Conservation (phyloP, 768 basidiomycete species). For the Termitomyces sp. region DNA sequence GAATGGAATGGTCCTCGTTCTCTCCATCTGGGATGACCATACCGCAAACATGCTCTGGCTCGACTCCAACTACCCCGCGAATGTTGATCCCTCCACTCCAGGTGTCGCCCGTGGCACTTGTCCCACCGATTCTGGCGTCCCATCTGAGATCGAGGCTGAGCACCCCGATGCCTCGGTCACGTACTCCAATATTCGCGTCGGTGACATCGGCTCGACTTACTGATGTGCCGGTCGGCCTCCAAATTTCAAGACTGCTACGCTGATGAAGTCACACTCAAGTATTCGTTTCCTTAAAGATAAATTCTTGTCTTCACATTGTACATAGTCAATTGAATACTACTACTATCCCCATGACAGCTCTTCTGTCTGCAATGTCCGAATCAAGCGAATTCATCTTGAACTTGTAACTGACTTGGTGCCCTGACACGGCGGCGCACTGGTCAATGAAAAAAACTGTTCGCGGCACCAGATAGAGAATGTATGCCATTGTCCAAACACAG, state of each 20-base stretch:
- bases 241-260: not conserved
- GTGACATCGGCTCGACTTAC: slow-evolving; percentile 29
- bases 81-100: slow-evolving; percentile 21
- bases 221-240: not conserved
- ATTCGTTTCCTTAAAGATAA: not conserved
- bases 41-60: slow-evolving; percentile 53
- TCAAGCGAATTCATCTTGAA: not conserved
- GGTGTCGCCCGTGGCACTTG: slow-evolving; percentile 48
- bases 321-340: not conserved
- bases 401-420: not conserved
- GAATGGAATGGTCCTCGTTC: slow-evolving; percentile 42
- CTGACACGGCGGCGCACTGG: not conserved
- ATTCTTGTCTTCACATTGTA: not conserved
- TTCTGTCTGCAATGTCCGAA: no score
- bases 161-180: slow-evolving; percentile 36
- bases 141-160: slow-evolving; percentile 35
- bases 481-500: not conserved
- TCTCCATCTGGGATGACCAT: slow-evolving; percentile 53
- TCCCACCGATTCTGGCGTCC: slow-evolving; percentile 40
- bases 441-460: not conserved
- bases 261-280: not conserved
- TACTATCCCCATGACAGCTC: no score
- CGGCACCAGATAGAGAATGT: not conserved
- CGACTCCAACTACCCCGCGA: slow-evolving; percentile 42
- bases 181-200: slow-evolving; percentile 52